Base-by-base conservation (phyloP, 768 basidiomycete species). In the Lepiota brunneoincarnata region DNA sequence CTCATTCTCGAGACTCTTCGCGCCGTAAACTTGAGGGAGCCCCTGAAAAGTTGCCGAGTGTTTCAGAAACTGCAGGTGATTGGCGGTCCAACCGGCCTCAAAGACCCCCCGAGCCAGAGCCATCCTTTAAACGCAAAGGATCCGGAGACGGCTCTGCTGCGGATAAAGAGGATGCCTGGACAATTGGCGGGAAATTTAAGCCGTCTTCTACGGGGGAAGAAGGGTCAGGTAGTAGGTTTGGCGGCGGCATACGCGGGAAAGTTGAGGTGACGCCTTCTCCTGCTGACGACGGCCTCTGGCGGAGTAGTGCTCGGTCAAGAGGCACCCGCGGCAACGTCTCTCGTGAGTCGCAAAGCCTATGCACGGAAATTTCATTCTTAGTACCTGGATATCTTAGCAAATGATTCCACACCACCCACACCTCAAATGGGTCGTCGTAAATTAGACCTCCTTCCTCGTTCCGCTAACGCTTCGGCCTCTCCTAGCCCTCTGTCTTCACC, bases 361-460 rank as follows among this genome's bases (percentile, higher is more conserved):
- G 18, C 28, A 26, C 20, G 12, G 18, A 24, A 9, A 23, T 38
- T 31, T 23, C 10, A 41, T 35, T 39, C 17, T 31, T 43, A 51
- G 60, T 59, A 49, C 62, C 59, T 35, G 34, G 4, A 36, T 34
- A 42, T 23, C 52, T 20, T 61, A 91, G 87, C 90, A 31, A 81
- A 68, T 50, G 81, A 67, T 60, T 90, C 90, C 39, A 87, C 87
- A 26, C 87, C 92, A 24, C 84, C 93, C 3, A 91, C 91, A 10
- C 92, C 92, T 35, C 89, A 91, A 63, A 69, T 90, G 59, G 75
- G 75, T 54, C 86, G 93, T 44, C 82, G 82, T 51, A 93, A 91
- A 67, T 78, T 98, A 10, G 91, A 94, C 60, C 82, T 97, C 35
- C 73, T 95, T 2, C 94, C 95, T 21, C 85, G 93, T 31, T 81